A percentile compares a stretch with the other conserved stretches of the same genome.
Evolutionary conservation across 2,329 filamentous ascomycete genomes (phyloP).

Genomic region (Exophiala sp.): DNA sequence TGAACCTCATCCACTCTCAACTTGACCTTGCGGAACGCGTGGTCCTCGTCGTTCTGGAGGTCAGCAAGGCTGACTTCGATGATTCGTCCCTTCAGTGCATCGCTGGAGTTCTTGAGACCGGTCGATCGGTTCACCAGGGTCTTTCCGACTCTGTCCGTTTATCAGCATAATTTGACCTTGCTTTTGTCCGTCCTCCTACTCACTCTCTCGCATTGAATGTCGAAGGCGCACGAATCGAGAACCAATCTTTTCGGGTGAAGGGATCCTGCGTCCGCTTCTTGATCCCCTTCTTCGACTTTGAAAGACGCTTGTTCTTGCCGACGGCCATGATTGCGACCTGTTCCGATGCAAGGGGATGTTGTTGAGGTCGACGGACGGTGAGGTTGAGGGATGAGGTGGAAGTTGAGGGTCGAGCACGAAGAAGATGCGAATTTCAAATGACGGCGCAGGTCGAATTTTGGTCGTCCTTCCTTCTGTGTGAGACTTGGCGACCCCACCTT

Average conservation of each 20-base stretch:
- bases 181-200: constrained; percentile 38
- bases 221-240: constrained; percentile 94
- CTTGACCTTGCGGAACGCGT: constrained; percentile 99
- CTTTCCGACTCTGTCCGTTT: constrained; percentile 81
- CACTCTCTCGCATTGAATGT: constrained; percentile 97
- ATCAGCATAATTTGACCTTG: constrained; percentile 23
- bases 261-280: constrained; percentile 99
- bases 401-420: not conserved
- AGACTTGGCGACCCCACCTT: not conserved
- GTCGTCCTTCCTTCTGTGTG: not conserved
- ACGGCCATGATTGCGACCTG: constrained; percentile 62
- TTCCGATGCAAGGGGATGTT: constrained; percentile 7
- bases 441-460: not conserved
- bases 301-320: constrained; percentile 99
- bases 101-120: constrained; percentile 99
- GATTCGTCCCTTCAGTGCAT: constrained; percentile 96
- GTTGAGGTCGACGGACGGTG: not conserved
- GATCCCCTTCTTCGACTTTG: constrained; percentile 99
- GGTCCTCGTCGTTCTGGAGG: constrained; percentile 99
- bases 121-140: constrained; percentile 99
- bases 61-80: constrained; percentile 98
- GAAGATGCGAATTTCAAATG: not conserved
- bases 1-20: constrained; percentile 97
- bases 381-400: not conserved
- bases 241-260: constrained; percentile 99